A percentile compares a stretch with the other conserved stretches of the same genome.
phyloP scores from a whole-genome alignment of 148 eudicot species.

The Amaranthus hypochondriacus region DNA sequence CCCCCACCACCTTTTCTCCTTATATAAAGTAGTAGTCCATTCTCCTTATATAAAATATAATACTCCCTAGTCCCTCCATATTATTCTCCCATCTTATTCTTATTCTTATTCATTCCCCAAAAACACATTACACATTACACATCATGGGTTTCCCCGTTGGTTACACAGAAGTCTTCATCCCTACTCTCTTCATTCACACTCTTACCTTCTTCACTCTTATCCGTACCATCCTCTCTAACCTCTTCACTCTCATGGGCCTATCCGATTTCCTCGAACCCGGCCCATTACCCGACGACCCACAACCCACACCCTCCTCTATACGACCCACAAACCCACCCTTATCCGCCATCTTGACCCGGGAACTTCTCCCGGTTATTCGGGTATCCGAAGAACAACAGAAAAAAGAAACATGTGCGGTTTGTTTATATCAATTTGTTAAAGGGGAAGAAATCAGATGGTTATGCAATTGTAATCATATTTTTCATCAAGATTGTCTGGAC shows the following conservation, averaged over 20 bases:
- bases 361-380: constrained; percentile 20
- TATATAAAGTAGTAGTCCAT: neutral
- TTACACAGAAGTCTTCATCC: constrained; percentile 32
- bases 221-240: constrained; percentile 18
- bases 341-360: constrained; percentile 25
- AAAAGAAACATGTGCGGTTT: constrained; percentile 27
- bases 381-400: constrained; percentile 18
- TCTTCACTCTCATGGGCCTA: constrained; percentile 21
- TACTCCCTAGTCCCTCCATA: neutral
- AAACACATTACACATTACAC: neutral
- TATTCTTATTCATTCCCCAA: neutral
- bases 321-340: neutral
- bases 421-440: constrained; percentile 29
- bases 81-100: neutral
- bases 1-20: neutral
- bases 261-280: constrained; percentile 19
- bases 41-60: constrained; percentile 10
- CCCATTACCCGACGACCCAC: neutral
- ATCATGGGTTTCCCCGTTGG: constrained; percentile 34
- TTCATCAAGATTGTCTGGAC: constrained; percentile 41
- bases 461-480: constrained; percentile 39
- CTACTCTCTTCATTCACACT: constrained; percentile 31
- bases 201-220: constrained; percentile 20
- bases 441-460: constrained; percentile 38
- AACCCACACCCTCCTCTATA: neutral